Evolutionary conservation across 352 stramenopile species (phyloP).

Genomic region (Peronosclerospora sorghi): DNA sequence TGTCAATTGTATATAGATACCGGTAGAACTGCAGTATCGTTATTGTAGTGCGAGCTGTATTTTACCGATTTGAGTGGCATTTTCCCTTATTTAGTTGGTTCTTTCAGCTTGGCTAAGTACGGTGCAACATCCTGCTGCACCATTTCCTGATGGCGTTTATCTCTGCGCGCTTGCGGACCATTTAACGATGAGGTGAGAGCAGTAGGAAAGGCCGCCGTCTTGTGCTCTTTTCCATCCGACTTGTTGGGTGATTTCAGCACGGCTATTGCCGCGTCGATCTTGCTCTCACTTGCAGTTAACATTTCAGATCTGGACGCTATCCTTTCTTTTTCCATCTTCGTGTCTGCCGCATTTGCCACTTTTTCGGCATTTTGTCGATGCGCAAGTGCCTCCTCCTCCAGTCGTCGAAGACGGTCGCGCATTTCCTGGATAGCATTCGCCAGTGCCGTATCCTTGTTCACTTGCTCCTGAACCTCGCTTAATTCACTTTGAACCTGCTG

Average conservation of each 20-base stretch:
- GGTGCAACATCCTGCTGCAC: constrained; percentile 33
- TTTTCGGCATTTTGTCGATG: constrained; percentile 17
- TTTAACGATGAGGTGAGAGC: constrained; percentile 19
- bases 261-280: constrained; percentile 26
- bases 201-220: not conserved
- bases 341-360: constrained; percentile 2
- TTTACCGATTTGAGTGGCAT: too few relatives aligned
- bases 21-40: too few relatives aligned
- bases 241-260: constrained; percentile 12
- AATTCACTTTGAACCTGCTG: constrained; percentile 35
- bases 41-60: too few relatives aligned
- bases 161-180: constrained; percentile 34
- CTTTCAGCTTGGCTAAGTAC: constrained; percentile 26
- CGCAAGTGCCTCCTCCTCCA: constrained; percentile 36
- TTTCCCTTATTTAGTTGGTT: constrained; percentile 3
- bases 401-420: constrained; percentile 33
- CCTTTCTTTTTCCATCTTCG: constrained; percentile 1
- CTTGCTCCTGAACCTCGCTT: constrained; percentile 20
- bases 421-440: constrained; percentile 46
- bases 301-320: not conserved
- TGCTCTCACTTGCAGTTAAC: constrained; percentile 18
- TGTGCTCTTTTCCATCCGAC: constrained; percentile 1
- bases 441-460: constrained; percentile 45
- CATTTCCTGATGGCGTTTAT: constrained; percentile 38
- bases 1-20: too few relatives aligned